Evolutionary conservation across 352 stramenopile genomes (phyloP).

Genomic region (Phytophthora cactorum): DNA sequence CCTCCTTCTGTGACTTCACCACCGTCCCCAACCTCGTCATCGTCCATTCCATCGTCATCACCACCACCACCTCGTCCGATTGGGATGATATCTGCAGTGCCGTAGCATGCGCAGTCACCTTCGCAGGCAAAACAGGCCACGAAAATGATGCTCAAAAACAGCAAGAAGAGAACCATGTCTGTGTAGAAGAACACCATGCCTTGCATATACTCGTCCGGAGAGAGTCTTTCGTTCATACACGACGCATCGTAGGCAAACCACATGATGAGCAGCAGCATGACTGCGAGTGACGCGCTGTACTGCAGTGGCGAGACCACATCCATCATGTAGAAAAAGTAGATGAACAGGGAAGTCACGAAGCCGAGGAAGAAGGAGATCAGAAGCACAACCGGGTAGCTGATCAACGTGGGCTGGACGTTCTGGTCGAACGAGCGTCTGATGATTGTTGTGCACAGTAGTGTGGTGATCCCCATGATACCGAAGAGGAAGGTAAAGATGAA

Average conservation of each 20-base stretch:
- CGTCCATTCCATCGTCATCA: conserved; percentile 35
- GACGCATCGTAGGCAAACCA: conserved; percentile 83
- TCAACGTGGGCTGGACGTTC: conserved; percentile 42
- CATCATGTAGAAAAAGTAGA: conserved; percentile 69
- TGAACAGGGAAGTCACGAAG: conserved; percentile 60
- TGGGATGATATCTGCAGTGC: conserved; percentile 68
- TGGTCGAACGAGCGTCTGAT: conserved; percentile 47
- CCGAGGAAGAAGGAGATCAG: conserved; percentile 60
- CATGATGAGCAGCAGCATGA: conserved; percentile 74
- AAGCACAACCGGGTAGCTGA: conserved; percentile 65
- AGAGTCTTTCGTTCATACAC: conserved; percentile 80
- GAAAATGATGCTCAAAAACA: conserved; percentile 83
- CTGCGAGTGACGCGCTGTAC: conserved; percentile 58
- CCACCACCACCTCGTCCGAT: conserved; percentile 41
- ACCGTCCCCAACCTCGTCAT: conserved; percentile 4
- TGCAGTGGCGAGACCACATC: conserved; percentile 57
- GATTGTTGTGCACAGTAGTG: conserved; percentile 55
- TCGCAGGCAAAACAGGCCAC: conserved; percentile 80
- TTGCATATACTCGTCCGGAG: conserved; percentile 85
- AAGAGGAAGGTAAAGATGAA: conserved; percentile 75
- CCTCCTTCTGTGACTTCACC: conserved; percentile 1
- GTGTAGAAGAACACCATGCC: conserved; percentile 88
- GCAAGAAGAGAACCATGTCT: conserved; percentile 80
- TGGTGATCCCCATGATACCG: conserved; percentile 67
- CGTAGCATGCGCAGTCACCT: conserved; percentile 76